phyloP scores from a whole-genome alignment of 495 filamentous ascomycete genomes.

The Neurospora africana region DNA sequence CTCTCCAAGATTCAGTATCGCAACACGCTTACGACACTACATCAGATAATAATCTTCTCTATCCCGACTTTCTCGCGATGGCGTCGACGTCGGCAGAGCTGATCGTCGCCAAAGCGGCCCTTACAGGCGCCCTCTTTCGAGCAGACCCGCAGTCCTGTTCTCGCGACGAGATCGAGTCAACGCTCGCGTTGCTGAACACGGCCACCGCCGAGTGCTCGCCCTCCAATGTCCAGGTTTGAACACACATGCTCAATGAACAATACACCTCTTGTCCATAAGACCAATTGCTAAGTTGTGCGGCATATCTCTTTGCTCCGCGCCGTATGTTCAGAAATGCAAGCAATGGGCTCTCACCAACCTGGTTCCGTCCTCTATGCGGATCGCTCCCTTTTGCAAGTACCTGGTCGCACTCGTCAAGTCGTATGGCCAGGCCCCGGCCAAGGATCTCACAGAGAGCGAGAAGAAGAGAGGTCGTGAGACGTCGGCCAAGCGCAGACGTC shows the following conservation, averaged over 20 bases:
- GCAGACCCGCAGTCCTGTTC: constrained; percentile 63
- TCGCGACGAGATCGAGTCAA: constrained; percentile 60
- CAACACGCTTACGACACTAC: background rate
- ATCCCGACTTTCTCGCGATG: constrained; percentile 33
- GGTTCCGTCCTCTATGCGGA: constrained; percentile 55
- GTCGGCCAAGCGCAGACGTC: constrained; percentile 56
- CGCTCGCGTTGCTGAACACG: constrained; percentile 57
- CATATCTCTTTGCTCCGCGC: constrained; percentile 12
- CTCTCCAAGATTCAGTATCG: background rate
- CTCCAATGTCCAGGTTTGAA: constrained; percentile 92
- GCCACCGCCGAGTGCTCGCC: constrained; percentile 65
- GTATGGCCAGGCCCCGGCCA: constrained; percentile 29
- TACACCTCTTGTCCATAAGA: constrained; percentile 34
- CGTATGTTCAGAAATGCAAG: constrained; percentile 63
- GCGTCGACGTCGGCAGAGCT: constrained; percentile 64
- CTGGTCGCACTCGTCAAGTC: constrained; percentile 57
- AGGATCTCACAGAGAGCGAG: constrained; percentile 6
- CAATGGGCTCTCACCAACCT: constrained; percentile 69
- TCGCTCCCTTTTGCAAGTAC: constrained; percentile 63
- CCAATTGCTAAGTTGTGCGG: constrained; percentile 47
- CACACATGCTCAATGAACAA: constrained; percentile 27
- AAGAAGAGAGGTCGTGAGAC: constrained; percentile 25
- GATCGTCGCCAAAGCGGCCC: constrained; percentile 70
- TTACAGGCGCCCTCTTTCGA: constrained; percentile 63
- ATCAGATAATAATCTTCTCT: background rate